These are phyloP conservation scores for Suhomyces bolitotheri DNA, from an alignment of 1,139 yeast species.

Conservation along the genomic window DNA sequence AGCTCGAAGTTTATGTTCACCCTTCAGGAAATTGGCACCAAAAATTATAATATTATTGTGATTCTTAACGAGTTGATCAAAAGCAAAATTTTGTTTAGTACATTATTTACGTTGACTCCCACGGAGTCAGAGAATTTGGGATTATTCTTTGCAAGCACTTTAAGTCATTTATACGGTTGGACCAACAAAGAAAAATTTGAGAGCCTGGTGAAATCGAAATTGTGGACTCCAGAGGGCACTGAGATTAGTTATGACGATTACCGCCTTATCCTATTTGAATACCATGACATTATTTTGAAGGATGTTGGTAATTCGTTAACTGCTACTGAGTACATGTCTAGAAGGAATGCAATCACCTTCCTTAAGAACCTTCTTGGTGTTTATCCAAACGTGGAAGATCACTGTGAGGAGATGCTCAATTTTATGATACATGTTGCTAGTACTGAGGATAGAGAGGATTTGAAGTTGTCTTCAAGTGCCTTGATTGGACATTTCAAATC, in stretches of 20 bases:
- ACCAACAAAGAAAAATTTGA: slow-evolving; percentile 26
- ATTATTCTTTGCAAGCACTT: slow-evolving; percentile 61
- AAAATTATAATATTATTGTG: slow-evolving; percentile 44
- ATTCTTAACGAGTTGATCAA: slow-evolving; percentile 54
- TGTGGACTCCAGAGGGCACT: slow-evolving; percentile 14
- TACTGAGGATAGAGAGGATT: slow-evolving; percentile 73
- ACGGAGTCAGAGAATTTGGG: slow-evolving; percentile 84
- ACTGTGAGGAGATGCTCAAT: slow-evolving; percentile 55
- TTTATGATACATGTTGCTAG: slow-evolving; percentile 50
- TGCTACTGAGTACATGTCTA: slow-evolving; percentile 70
- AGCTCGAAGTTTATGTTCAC: slow-evolving; percentile 61
- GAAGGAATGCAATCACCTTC: slow-evolving; percentile 79
- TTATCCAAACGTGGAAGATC: slow-evolving; percentile 71
- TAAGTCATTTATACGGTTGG: slow-evolving; percentile 51
- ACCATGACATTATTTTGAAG: slow-evolving; percentile 53
- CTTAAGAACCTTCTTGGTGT: slow-evolving; percentile 65
- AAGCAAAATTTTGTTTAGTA: slow-evolving; percentile 52
- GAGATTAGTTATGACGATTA: slow-evolving; percentile 34
- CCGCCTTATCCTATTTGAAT: slow-evolving; percentile 48
- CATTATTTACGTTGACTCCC: slow-evolving; percentile 71
- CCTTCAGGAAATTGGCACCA: slow-evolving; percentile 44
- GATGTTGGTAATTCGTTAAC: slow-evolving; percentile 52
- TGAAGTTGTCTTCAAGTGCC: slow-evolving; percentile 77
- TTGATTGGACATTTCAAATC: slow-evolving; percentile 71
- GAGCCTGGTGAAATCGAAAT: slow-evolving; percentile 6